Evolutionary conservation across 2,329 filamentous ascomycete genomes (phyloP).

Genomic region (Xylariaceae sp.): DNA sequence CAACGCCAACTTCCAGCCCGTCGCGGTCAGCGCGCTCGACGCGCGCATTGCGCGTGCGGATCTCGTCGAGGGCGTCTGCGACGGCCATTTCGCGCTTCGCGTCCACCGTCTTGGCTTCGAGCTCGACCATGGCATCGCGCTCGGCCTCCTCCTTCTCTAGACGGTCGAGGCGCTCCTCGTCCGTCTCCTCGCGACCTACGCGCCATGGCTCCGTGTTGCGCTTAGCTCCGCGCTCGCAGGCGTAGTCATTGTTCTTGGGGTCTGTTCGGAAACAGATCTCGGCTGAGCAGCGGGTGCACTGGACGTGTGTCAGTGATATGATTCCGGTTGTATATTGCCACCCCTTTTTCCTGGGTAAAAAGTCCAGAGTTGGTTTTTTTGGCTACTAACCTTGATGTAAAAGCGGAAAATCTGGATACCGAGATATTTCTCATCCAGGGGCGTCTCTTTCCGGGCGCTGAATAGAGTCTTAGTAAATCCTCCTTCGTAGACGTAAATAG

Average conservation of each 20-base stretch:
- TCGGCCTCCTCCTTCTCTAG: constrained; percentile 75
- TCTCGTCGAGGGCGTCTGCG: constrained; percentile 92
- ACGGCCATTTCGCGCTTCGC: constrained; percentile 95
- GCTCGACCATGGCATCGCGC: constrained; percentile 86
- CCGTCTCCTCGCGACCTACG: constrained; percentile 62
- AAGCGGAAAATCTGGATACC: constrained; percentile 83
- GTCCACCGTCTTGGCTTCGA: constrained; percentile 90
- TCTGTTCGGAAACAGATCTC: constrained; percentile 54
- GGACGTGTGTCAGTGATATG: not conserved
- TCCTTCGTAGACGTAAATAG: not conserved
- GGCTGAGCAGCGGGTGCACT: constrained; percentile 24
- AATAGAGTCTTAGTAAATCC: not conserved
- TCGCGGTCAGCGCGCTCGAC: constrained; percentile 71
- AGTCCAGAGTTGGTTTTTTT: too few species aligned
- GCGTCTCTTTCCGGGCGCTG: constrained; percentile 77
- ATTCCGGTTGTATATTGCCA: too few species aligned
- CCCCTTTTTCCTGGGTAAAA: too few species aligned
- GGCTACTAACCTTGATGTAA: constrained; percentile 57
- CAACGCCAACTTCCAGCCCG: constrained; percentile 52
- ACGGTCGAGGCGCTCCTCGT: constrained; percentile 80
- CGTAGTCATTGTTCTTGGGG: constrained; percentile 91
- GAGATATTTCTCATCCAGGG: constrained; percentile 81
- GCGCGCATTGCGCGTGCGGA: constrained; percentile 82
- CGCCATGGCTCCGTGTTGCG: constrained; percentile 93
- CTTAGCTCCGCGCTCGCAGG: constrained; percentile 71